Base-by-base conservation (phyloP, 306 rosid genomes). In the Rubus parviflorus region DNA sequence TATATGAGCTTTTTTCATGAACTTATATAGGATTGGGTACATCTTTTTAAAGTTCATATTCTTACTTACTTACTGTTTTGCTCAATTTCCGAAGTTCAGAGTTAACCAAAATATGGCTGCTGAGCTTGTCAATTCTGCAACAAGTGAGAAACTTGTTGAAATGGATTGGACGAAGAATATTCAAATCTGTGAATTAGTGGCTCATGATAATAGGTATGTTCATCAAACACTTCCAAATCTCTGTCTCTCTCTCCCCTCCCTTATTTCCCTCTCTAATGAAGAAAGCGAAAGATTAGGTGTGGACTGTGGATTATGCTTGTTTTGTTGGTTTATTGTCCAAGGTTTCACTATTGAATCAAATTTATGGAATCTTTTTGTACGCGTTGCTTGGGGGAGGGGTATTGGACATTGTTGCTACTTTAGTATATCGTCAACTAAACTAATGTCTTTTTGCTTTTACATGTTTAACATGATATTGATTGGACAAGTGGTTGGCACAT, bases 101-200 rank as follows among this genome's bases (percentile, higher is more conserved):
- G 45, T 37, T 70, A 40, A 30, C 70, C 72, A 74, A 43, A 82
- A 68, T 84, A 94, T 94, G 98, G 98, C 97, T n/a, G 77, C 93
- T 54, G 96, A 92, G 80, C 91, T 92, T 75, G 97, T 94, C 49
- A 88, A 88, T 73, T 83, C 87, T 61, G 98, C 98, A 37, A 94
- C 98, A 41, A 92, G 94, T 40, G 97, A 90, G 73, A 92, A 87
- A 76, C 85, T 92, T 70, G 61, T 82, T 37, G 98, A 94, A 81
- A 84, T 90, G 60, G 97, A 94, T 84, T 94, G 98, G 98, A 68
- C 73, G 22, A 92, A 90, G 80, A 94, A 92, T 81, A 94, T 94
- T 85, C 86, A 90, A 81, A 90, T 94, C 22, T 92, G 98, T 64
- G 98, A 92, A 86, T 76, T 90, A 82, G 97, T 92, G 73, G 93